Base-by-base conservation (phyloP, 1,284 basidiomycete species). In the Rhodotorula sp. region DNA sequence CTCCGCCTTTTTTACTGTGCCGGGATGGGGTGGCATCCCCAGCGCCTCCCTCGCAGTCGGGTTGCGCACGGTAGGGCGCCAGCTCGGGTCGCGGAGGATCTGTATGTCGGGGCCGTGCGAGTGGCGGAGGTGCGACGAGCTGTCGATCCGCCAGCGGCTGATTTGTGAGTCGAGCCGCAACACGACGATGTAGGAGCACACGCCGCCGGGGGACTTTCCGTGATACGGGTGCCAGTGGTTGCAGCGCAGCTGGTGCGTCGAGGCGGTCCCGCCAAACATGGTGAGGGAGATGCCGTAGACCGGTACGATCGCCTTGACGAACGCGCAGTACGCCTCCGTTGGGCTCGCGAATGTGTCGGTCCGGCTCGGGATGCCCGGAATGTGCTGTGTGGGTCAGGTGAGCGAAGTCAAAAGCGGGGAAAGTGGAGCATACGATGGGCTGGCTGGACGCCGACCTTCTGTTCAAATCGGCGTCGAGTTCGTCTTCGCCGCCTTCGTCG, bases 51-150 rank as follows among this genome's bases (percentile, higher is more conserved):
- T 39, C 19, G 58, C 58, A 21, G 44, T n/a, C 17, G 58, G 12
- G 22, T 59, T 59, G 25, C 17, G 19, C 8, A 63, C 61, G 0
- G 9, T n/a, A 12, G 61, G 61, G 0, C 61, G 50, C 61, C 61
- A 63, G 8, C 8, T 21, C 37, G 61, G 61, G 51, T 63, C 39
- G 27, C 25, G 22, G 39, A 63, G 51, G 32, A 63, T 32, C n/a
- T 51, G 27, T 9, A 41, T 15, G 27, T 9, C 34, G 1, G 51
- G 51, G 9, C 61, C 61, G 22, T 63, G 61, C 50, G 51, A 41
- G 29, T 61, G 50, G 10, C 32, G 9, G n/a, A 63, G 29, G 19
- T 12, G 9, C 39, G 53, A 63, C 19, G 21, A 10, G 12, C 8
- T 32, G 29, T 59, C 41, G 36, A 44, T 22, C 17, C 10, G 8